These are phyloP conservation scores for Carex littledalei DNA, from an alignment of 176 grass and related monocot genomes.

Conservation along the genomic window DNA sequence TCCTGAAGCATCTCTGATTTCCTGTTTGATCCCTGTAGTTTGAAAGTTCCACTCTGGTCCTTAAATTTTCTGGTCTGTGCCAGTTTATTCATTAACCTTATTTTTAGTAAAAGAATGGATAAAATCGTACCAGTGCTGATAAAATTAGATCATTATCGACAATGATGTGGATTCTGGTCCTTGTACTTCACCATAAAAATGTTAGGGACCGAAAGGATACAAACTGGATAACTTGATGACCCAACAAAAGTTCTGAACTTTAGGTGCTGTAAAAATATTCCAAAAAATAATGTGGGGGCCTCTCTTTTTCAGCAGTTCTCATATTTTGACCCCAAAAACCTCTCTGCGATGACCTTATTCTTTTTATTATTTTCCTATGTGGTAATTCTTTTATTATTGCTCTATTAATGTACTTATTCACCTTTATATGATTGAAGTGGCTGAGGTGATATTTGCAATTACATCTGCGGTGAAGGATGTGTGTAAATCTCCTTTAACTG, in stretches of 20 bases:
- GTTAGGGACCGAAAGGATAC: not conserved
- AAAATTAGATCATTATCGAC: not conserved
- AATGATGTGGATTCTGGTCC: not conserved
- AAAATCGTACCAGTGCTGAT: not conserved
- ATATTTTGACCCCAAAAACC: not conserved
- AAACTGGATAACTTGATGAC: not conserved
- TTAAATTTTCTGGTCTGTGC: not conserved
- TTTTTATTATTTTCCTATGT: not conserved
- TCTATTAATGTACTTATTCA: not conserved
- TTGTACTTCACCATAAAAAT: not conserved
- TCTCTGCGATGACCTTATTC: not conserved
- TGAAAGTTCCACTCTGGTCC: not conserved
- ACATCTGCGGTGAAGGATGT: conserved; percentile 92
- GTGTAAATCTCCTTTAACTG: conserved; percentile 69
- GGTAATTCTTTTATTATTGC: not conserved
- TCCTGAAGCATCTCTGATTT: not conserved
- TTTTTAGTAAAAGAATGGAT: not conserved
- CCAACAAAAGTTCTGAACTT: not conserved
- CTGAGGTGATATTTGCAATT: conserved; percentile 83
- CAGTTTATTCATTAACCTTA: not conserved
- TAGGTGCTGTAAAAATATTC: not conserved
- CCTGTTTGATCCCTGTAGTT: not conserved
- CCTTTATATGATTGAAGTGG: conserved; percentile 38
- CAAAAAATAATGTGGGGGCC: not conserved
- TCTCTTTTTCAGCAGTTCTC: not conserved